Evolutionary conservation across 139 green algal genomes (phyloP).

Genomic region (Chlamydomonas schloesseri): DNA sequence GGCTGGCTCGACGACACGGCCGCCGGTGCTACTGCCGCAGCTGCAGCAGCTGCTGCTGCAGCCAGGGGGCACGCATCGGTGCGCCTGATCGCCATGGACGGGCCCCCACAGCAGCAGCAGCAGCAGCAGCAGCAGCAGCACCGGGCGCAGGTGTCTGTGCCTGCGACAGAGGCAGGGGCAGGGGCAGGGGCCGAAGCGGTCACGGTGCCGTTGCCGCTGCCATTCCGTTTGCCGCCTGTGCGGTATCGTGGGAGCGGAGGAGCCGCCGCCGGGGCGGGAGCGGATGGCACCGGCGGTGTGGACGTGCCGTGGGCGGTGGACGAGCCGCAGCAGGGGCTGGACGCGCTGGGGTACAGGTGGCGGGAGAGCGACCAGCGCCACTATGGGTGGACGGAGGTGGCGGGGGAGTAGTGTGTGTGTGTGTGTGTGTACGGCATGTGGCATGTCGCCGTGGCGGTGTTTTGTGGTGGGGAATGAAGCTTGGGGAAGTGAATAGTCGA

Average conservation of each 20-base stretch:
- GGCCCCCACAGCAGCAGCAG: background rate
- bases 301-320: constrained; percentile 64
- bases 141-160: no score
- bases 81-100: background rate
- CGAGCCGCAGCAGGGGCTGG: constrained; percentile 17
- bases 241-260: constrained; percentile 33
- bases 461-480: no score
- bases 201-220: constrained; percentile 60
- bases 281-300: background rate
- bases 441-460: no score
- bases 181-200: no score
- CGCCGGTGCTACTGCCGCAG: background rate
- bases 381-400: background rate
- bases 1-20: background rate
- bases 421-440: no score
- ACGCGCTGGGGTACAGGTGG: background rate
- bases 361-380: background rate
- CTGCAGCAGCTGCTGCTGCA: background rate
- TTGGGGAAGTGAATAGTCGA: no score
- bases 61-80: background rate
- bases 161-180: no score
- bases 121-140: background rate
- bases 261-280: no score
- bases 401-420: no score
- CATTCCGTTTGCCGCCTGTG: constrained; percentile 58